Evolutionary conservation across 495 filamentous ascomycete species (phyloP).

Genomic region (Penicillium bovifimosum): DNA sequence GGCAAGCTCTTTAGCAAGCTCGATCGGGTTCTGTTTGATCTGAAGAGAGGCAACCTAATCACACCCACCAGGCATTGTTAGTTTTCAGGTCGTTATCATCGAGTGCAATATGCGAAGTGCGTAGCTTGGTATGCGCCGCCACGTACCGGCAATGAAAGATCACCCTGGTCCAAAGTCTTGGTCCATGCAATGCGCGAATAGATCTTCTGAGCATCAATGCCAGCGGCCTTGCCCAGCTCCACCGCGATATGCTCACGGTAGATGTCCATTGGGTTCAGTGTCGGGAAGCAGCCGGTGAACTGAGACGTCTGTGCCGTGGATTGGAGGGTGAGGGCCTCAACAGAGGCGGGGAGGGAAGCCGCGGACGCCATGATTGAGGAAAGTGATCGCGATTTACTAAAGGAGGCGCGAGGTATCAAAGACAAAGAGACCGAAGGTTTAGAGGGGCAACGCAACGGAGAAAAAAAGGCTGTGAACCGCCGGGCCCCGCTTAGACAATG

Average conservation of each 20-base stretch:
- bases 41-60: constrained; percentile 62
- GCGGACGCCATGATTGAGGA: constrained; percentile 31
- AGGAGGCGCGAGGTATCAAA: constrained; percentile 13
- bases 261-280: constrained; percentile 78
- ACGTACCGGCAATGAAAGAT: constrained; percentile 66
- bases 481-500: constrained; percentile 41
- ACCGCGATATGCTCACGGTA: constrained; percentile 80
- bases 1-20: constrained; percentile 64
- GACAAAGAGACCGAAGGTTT: constrained; percentile 7
- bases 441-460: constrained; percentile 13
- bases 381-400: constrained; percentile 5
- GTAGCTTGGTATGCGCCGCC: not conserved
- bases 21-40: constrained; percentile 75
- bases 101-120: not conserved
- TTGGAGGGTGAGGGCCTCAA: constrained; percentile 38
- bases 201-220: constrained; percentile 68
- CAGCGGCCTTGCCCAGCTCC: constrained; percentile 64
- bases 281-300: constrained; percentile 50
- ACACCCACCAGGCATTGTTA: not conserved
- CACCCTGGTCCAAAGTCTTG: constrained; percentile 78
- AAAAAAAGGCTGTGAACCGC: constrained; percentile 35
- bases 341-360: constrained; percentile 29
- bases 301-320: constrained; percentile 35
- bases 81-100: not conserved
- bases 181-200: constrained; percentile 79